These are phyloP conservation scores for Fusarium protoensiforme DNA, from an alignment of 2,329 filamentous ascomycete genomes.

Conservation along the genomic window DNA sequence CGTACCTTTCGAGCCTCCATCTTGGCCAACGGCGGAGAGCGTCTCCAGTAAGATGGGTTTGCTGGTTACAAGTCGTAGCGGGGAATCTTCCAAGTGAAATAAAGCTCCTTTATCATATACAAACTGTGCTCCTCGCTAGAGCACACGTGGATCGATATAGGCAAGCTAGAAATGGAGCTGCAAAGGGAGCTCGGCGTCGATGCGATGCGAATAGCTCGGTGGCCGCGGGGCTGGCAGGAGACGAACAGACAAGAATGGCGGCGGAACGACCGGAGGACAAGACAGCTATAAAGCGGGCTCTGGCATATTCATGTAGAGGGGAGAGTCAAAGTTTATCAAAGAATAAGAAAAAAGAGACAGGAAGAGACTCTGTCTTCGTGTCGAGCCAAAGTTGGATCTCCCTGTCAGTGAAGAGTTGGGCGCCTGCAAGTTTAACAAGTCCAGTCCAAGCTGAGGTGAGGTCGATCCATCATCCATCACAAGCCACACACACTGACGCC, in stretches of 20 bases:
- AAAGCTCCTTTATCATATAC: neutral
- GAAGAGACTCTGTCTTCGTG: neutral
- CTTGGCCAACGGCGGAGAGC: constrained; percentile 12
- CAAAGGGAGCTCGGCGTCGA: neutral
- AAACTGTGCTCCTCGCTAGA: neutral
- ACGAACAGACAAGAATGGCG: constrained; percentile 25
- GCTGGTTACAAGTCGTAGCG: neutral
- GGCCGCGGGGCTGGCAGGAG: constrained; percentile 25
- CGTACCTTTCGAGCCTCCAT: constrained; percentile 58
- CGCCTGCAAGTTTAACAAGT: neutral
- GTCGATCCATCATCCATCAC: constrained; percentile 35
- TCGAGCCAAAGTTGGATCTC: neutral
- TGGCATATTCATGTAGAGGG: constrained; percentile 24
- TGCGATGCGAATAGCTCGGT: constrained; percentile 3
- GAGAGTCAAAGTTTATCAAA: neutral
- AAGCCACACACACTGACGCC: constrained; percentile 5
- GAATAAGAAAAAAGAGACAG: neutral
- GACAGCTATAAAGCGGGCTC: constrained; percentile 26
- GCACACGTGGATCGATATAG: neutral
- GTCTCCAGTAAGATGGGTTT: constrained; percentile 4
- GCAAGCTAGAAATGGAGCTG: neutral
- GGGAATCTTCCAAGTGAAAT: neutral
- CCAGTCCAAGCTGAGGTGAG: constrained; percentile 9
- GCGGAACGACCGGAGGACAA: constrained; percentile 10
- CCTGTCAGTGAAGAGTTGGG: constrained; percentile 1